Base-by-base conservation (phyloP, 352 stramenopile species). In the Phytophthora rubi region DNA sequence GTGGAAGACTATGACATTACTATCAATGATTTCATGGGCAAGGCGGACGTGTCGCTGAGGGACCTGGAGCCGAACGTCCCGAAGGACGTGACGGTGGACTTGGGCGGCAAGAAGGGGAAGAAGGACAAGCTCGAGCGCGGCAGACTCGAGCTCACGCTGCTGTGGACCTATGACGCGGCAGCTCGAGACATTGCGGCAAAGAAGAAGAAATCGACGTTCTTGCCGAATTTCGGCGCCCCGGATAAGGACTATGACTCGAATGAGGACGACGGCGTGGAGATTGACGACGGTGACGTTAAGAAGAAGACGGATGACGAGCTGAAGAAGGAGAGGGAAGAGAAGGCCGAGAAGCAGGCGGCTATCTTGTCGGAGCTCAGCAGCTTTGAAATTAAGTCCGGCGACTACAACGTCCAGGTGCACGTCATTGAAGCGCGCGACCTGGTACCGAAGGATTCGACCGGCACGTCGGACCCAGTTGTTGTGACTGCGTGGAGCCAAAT, bases 381-480 rank as follows among this genome's bases (percentile, higher is more conserved):
- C 66, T 85, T 96, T 60, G 86, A 93, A 60, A 94, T 97, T 69
- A 92, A 94, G 32, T 90, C 85, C 0, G 91, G 91, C 2, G 91
- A 97, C 71, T 97, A 97, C 70, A 82, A 88, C 54, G 80, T 97
- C 7, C 89, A 96, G 57, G 86, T 98, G 16, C 93, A 97, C 62
- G 63, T 97, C 33, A 97, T 98, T 62, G 91, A 98, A 79, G 90
- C 85, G 10, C 83, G 90, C 10, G 90, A 97, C 30, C 75, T 98
- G 1, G 89, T 97, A 26, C 80, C 86, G 0, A 97, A 97, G 62
- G 90, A 97, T 52, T 78, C 86, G 0, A 92, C 93, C 0, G 93
- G 93, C 2, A 97, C 89, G 13, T 97, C 88, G 1, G 94, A 98
- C 62, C 94, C 94, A 0, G 91, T 98, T 21, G 91, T 97, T n/a